Base-by-base conservation (phyloP, 176 grass and related monocot genomes). In the Oryza australiensis region DNA sequence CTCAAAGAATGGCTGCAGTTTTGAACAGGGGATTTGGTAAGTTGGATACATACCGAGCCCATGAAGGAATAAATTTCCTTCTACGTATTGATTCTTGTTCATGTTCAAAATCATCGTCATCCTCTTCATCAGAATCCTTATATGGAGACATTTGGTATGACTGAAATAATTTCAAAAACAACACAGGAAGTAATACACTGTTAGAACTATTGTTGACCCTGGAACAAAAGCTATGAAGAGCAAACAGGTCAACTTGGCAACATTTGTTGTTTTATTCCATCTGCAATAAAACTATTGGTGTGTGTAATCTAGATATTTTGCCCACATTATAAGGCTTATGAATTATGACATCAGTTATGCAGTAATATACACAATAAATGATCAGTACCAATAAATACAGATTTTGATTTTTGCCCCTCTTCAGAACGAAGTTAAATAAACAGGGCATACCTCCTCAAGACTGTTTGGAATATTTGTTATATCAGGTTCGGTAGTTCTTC, bases 91-190 rank as follows among this genome's bases (percentile, higher is more conserved):
- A 83, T 86, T 90, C 85, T 76, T 95, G 87, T 78, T 93, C 76
- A n/a, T 67, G 80, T 43, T 93, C 91, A 1, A 78, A 78, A 78
- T 89, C 82, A 41, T 76, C 82, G 26, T 86, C 86, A 18, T 88
- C 90, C 62, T 98, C 95, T 10, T 88, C 90, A 71, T 94, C 94
- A 76, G 96, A 95, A 76, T 95, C 93, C 69, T 88, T 93, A 66
- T 90, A 99, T 9, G 96, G 96, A 75, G 96, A 88, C 89, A 99
- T 99, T 63, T 88, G 79, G 83, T 99, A 99, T 13, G 90, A 86
- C 89, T 95, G 81, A 73, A 42, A 80, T 40, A 81, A 48, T 67
- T 70, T 42, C 80, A 66, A 24, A 62, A 88, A 67, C 26, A 83
- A 75, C 46, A 67, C 9, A 40, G n/a, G 27, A 89, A 20, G 26